Base-by-base conservation (phyloP, 768 basidiomycete species). In the Agrocybe pediades region DNA sequence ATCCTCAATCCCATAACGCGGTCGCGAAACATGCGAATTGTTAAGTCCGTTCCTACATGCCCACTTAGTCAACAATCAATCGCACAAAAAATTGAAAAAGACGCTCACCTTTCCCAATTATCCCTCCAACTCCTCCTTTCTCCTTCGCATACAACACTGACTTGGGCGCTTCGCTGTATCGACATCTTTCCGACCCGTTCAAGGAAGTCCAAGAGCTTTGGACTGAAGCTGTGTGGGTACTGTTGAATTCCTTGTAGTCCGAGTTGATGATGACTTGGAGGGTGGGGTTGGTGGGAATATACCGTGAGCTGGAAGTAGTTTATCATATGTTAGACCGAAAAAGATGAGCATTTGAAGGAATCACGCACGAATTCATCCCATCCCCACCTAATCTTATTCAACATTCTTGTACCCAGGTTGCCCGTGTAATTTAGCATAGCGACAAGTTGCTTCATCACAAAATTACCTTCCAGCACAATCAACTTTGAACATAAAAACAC, bases 371-470 rank as follows among this genome's bases (percentile, higher is more conserved):
- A 42, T 75, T 72, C 71, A 75, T 74, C 8, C 66, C 65, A 50
- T 75, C 74, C 5, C 74, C 74, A 9, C 74, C 74, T 16, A 75
- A 57, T 8, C 73, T 64, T 30, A 75, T 68, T 11, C 1, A 68
- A 64, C 49, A 67, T 62, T 6, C 71, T 59, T 1, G 62, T 65
- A 8, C 61, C 61, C 19, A 75, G 43, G 29, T 73, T 74, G 26
- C 63, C 55, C 23, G 74, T 51, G 56, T 72, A 74, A 45, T 74
- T 74, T 52, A 72, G 67, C 66, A 74, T 73, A 1, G 73, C 68
- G 19, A 60, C 58, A 2, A 71, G 70, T 30, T 72, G 69, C 11
- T 61, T 60, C 15, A 61, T 45, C 15, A 63, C 60, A 9, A 66
- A 36, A 65, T 59, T 2, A 69, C 69, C 72, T 72, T 71, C n/a